A percentile compares a stretch with the other conserved stretches of the same genome.
phyloP scores from a whole-genome alignment of 306 rosid species.

The Morella rubra region DNA sequence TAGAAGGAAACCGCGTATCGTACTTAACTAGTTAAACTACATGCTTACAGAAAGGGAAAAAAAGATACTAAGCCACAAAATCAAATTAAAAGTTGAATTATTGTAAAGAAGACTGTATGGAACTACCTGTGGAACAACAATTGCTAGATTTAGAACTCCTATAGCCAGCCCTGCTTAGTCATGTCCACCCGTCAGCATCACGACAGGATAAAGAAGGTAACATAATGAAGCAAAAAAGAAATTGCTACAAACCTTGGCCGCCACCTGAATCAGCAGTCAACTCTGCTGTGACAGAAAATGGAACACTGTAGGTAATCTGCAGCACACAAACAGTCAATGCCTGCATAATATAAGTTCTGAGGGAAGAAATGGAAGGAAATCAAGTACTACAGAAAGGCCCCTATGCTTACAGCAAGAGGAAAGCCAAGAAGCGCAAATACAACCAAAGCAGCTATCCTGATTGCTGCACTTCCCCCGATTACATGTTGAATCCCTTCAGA shows the following conservation, averaged over 20 bases:
- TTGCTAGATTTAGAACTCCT: slow-evolving; percentile 95
- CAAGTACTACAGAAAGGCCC: slow-evolving; percentile 8
- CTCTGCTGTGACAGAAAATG: slow-evolving; percentile 89
- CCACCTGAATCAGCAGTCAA: slow-evolving; percentile 95
- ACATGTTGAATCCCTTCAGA: slow-evolving; percentile 66
- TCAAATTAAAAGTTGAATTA: too few species aligned
- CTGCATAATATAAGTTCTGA: slow-evolving; percentile 19
- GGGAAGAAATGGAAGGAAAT: slow-evolving; percentile 15
- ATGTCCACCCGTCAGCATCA: slow-evolving; percentile 32
- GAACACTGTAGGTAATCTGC: slow-evolving; percentile 97
- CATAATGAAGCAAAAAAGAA: slow-evolving; percentile 15
- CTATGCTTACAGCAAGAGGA: slow-evolving; percentile 85
- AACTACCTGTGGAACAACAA: slow-evolving; percentile 93
- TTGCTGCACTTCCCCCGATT: slow-evolving; percentile 66
- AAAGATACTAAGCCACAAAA: neutral
- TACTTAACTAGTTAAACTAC: neutral
- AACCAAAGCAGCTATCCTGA: slow-evolving; percentile 78
- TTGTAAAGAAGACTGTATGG: slow-evolving; percentile 1
- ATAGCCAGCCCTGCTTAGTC: slow-evolving; percentile 81
- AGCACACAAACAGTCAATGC: slow-evolving; percentile 34
- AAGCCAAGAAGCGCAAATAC: slow-evolving; percentile 94
- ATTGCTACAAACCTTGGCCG: slow-evolving; percentile 72
- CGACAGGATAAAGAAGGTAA: slow-evolving; percentile 16
- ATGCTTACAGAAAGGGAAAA: too few species aligned
- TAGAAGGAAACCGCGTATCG: neutral